Conservation (phyloP, 768 basidiomycete species). For the Podaxis pistillaris region DNA sequence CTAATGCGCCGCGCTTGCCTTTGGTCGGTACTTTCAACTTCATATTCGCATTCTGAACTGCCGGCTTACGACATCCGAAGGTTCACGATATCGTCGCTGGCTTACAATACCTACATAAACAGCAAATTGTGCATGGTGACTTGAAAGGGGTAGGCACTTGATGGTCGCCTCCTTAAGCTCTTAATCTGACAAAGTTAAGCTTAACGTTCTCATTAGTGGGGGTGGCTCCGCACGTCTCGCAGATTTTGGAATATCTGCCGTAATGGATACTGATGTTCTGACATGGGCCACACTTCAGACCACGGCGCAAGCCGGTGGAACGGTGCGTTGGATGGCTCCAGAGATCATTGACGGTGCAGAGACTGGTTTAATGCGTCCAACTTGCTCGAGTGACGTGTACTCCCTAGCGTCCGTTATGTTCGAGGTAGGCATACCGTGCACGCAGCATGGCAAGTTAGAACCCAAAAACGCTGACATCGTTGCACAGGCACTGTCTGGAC, state of each 20-base stretch:
- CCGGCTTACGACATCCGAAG: not conserved
- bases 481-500: constrained; percentile 19
- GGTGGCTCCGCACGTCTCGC: not conserved
- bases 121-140: not conserved
- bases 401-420: constrained; percentile 18
- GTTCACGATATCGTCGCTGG: not conserved
- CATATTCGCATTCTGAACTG: not conserved
- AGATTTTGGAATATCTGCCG: not conserved
- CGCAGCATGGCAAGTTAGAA: not conserved
- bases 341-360: constrained; percentile 10
- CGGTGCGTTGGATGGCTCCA: not conserved
- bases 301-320: not conserved
- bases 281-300: constrained; percentile 1
- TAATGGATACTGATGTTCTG: not conserved
- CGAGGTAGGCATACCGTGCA: constrained; percentile 13
- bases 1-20: not conserved
- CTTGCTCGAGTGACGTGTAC: constrained; percentile 16
- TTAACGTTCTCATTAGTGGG: not conserved
- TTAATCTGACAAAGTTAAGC: not conserved
- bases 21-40: not conserved
- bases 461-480: too few relatives aligned
- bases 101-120: not conserved
- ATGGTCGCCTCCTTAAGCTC: not conserved
- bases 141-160: not conserved
- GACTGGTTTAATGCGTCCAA: not conserved